Percentiles rank a stretch among this genome's conserved stretches.
Evolutionary conservation across 495 filamentous ascomycete species (phyloP).

Genomic region (Diplogelasinospora grovesii): DNA sequence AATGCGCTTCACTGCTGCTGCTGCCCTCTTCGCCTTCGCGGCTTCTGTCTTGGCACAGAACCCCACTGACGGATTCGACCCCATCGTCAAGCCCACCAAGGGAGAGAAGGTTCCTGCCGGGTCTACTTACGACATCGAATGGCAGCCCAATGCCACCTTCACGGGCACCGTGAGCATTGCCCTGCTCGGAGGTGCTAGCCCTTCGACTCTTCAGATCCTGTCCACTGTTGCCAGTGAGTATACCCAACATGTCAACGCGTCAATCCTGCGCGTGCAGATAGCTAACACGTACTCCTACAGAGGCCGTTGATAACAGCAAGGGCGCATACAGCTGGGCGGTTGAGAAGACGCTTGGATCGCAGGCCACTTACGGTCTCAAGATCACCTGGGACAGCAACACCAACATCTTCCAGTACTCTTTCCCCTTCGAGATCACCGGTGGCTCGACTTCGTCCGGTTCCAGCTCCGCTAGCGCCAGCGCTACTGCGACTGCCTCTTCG

Average conservation of each 20-base stretch:
- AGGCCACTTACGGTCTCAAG: conserved; percentile 39
- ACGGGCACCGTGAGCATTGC: conserved; percentile 28
- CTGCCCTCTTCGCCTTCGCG: conserved; percentile 39
- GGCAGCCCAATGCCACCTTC: conserved; percentile 21
- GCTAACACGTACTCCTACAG: conserved; percentile 16
- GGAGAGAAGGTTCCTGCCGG: conserved; percentile 34
- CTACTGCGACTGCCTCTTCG: conserved; percentile 8
- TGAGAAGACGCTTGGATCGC: conserved; percentile 26
- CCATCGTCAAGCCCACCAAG: conserved; percentile 28
- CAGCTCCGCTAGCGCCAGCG: conserved; percentile 3
- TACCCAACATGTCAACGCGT: background rate
- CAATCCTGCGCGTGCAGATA: background rate
- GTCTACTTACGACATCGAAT: conserved; percentile 28
- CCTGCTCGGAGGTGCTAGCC: conserved; percentile 33
- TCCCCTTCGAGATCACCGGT: conserved; percentile 41
- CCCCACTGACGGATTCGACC: conserved; percentile 31
- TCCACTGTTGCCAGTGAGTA: conserved; percentile 35
- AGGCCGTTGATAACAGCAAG: conserved; percentile 21
- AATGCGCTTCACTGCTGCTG: conserved; percentile 38
- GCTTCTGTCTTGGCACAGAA: conserved; percentile 33
- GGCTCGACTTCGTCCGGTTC: conserved; percentile 11
- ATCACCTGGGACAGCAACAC: conserved; percentile 29
- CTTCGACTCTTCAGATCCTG: conserved; percentile 20
- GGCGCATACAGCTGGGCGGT: conserved; percentile 35
- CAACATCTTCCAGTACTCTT: conserved; percentile 42